Evolutionary conservation across 306 rosid species (phyloP).

Genomic region (Quercus bicolor): DNA sequence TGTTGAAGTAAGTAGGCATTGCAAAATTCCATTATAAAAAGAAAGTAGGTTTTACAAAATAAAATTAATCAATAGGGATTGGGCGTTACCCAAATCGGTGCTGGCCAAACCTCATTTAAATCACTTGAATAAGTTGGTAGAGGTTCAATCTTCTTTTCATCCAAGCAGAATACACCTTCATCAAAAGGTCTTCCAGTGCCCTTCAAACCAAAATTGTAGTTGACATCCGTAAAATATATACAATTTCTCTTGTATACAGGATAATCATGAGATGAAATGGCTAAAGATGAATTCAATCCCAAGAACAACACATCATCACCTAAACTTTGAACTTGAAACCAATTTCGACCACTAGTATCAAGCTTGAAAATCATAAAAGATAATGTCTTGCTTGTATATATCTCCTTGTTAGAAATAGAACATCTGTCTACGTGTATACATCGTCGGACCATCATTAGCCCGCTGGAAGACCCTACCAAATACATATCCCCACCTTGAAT

Average conservation of each 20-base stretch:
- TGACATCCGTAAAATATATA: not conserved
- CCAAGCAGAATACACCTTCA: not conserved
- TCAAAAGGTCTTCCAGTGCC: not conserved
- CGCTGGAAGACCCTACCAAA: too few relatives aligned
- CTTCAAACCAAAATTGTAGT: not conserved
- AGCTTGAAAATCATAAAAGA: not conserved
- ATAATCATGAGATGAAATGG: not conserved
- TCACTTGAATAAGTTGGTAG: not conserved
- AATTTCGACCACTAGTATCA: not conserved
- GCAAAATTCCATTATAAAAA: too few relatives aligned
- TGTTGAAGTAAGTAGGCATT: too few relatives aligned
- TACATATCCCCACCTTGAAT: too few relatives aligned
- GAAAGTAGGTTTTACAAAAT: too few relatives aligned
- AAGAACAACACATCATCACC: not conserved
- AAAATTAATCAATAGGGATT: not conserved
- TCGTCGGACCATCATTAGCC: too few relatives aligned
- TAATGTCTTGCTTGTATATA: not conserved
- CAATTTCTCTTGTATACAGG: not conserved
- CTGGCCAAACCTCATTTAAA: not conserved
- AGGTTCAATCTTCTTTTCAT: not conserved
- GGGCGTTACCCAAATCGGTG: not conserved
- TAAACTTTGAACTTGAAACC: not conserved
- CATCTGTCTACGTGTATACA: too few relatives aligned
- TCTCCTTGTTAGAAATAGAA: not conserved
- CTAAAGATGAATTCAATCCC: not conserved